Base-by-base conservation (phyloP, 768 basidiomycete species). In the Suillus luteus region DNA sequence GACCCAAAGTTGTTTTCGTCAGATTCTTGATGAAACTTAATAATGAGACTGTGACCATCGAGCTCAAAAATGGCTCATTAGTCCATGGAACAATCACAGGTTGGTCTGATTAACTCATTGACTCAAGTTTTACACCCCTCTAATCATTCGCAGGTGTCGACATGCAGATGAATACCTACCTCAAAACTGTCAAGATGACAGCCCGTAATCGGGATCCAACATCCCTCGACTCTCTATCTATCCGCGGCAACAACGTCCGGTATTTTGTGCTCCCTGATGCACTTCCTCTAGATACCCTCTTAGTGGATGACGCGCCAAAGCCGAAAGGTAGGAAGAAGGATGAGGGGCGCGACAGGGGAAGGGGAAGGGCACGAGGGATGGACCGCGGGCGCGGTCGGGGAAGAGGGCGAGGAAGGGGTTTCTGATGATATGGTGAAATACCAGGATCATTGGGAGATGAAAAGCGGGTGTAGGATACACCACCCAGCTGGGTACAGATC, bases 21-120 rank as follows among this genome's bases (percentile, higher is more conserved):
- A 96, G 94, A 77, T 98, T 96, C 81, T 86, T 97, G 83, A 99
- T 99, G 96, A 99, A 99, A 84, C 80, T 99, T 81, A 96, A 96
- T 85, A 98, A 98, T 76, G 97, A 99, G 84, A 96, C 96, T 66
- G 96, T 98, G 70, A 94, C 96, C 66, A 86, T 99, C 76, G 96
- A 99, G 82, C 85, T 99, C 69, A 99, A 99, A 80, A 98, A 99
- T 71, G 97, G 96, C 37, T 93, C 94, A 0, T 80, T 95, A 59
- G 89, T 99, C n/a, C 92, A 96, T 71, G 96, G 96, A 14, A 99
- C 96, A 27, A 98, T 99, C 77, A 97, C 95, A 11, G 95, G 96
- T 96, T 65, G 67, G 88, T 76, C 41, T 19, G 55, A 7, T 58
- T 31, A 19, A 3, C n/a, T 27, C 2, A 0, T 49, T 48, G 41